phyloP scores from a whole-genome alignment of 2,329 filamentous ascomycete species.

The Chaetothyriales sp. region DNA sequence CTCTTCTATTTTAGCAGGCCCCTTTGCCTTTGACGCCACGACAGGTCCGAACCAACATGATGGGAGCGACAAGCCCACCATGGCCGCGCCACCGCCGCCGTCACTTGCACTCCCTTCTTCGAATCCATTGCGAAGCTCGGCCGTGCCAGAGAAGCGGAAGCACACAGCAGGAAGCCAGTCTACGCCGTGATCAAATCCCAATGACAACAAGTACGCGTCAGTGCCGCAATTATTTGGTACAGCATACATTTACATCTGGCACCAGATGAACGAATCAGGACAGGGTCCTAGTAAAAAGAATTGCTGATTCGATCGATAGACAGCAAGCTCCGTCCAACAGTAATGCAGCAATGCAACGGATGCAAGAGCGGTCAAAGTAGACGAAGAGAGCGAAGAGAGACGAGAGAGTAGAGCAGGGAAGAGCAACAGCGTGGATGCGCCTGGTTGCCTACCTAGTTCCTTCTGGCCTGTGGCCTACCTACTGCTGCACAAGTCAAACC shows the following conservation, averaged over 20 bases:
- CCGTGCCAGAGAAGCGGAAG: neutral
- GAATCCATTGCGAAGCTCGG: neutral
- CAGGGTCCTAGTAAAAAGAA: too few relatives aligned
- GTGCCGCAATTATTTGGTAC: neutral
- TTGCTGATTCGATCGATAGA: too few relatives aligned
- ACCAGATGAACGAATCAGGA: neutral
- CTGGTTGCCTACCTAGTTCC: too few relatives aligned
- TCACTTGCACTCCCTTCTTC: neutral
- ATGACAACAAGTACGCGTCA: neutral
- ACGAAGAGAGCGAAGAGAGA: neutral
- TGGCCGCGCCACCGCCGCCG: neutral
- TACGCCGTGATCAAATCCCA: neutral
- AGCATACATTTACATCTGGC: too few relatives aligned
- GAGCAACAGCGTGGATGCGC: too few relatives aligned
- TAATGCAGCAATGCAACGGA: neutral
- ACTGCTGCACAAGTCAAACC: too few relatives aligned
- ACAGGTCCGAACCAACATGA: neutral
- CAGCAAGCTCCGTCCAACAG: neutral
- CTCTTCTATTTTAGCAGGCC: neutral
- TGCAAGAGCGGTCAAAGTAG: neutral
- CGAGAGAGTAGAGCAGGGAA: neutral
- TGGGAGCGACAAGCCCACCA: neutral
- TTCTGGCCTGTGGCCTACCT: too few relatives aligned
- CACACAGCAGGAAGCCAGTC: neutral
- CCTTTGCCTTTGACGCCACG: neutral